These are phyloP conservation scores for Sporothrix mexicana DNA, from an alignment of 2,329 filamentous ascomycete species.

Conservation along the genomic window DNA sequence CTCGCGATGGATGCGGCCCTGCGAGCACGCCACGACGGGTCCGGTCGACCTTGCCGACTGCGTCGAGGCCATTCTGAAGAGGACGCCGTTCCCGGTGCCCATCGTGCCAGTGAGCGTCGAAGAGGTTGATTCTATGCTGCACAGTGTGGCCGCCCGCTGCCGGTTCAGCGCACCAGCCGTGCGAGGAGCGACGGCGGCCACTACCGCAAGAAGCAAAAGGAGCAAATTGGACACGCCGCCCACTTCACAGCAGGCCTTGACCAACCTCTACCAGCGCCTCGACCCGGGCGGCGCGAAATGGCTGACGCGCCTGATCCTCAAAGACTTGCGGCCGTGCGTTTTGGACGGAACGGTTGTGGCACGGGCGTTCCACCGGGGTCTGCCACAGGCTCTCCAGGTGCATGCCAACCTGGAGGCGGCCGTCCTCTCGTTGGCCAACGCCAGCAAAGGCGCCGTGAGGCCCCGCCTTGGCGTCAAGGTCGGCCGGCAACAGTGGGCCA, in stretches of 20 bases:
- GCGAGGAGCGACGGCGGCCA: slow-evolving; percentile 44
- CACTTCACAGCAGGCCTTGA: slow-evolving; percentile 51
- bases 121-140: slow-evolving; percentile 71
- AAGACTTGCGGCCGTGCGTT: slow-evolving; percentile 71
- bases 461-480: slow-evolving; percentile 67
- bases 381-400: slow-evolving; percentile 73
- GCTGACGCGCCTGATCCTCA: slow-evolving; percentile 81
- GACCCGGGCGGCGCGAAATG: slow-evolving; percentile 79
- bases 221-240: neutral
- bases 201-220: neutral
- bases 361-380: slow-evolving; percentile 67
- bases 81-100: slow-evolving; percentile 56
- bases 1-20: slow-evolving; percentile 63
- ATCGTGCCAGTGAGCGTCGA: slow-evolving; percentile 64
- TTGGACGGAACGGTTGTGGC: slow-evolving; percentile 65
- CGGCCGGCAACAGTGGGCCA: slow-evolving; percentile 67
- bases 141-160: slow-evolving; percentile 69
- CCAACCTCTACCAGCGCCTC: slow-evolving; percentile 63
- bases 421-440: slow-evolving; percentile 28
- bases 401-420: slow-evolving; percentile 71
- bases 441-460: slow-evolving; percentile 46
- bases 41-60: slow-evolving; percentile 75
- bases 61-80: slow-evolving; percentile 66
- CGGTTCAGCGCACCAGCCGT: slow-evolving; percentile 73
- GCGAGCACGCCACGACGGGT: slow-evolving; percentile 61